phyloP scores from a whole-genome alignment of 2,329 filamentous ascomycete species.

The Colletotrichum sansevieriae region DNA sequence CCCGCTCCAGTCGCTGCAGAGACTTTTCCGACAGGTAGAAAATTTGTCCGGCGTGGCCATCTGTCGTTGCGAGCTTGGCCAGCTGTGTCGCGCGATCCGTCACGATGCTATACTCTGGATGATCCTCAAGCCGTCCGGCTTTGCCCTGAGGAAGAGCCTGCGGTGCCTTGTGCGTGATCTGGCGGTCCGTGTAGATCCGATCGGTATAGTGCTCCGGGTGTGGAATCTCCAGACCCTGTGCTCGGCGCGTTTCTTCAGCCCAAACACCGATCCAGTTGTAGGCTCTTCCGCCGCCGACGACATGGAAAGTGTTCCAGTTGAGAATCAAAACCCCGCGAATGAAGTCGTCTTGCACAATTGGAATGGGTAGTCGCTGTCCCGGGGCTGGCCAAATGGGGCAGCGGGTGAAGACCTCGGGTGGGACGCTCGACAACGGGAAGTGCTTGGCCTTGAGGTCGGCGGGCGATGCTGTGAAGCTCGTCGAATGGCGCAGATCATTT shows the following conservation, averaged over 20 bases:
- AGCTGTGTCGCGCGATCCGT: constrained; percentile 46
- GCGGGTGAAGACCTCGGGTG: constrained; percentile 45
- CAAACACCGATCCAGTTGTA: constrained; percentile 50
- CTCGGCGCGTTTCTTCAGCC: constrained; percentile 52
- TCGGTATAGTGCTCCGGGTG: constrained; percentile 46
- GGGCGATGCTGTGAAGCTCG: constrained; percentile 45
- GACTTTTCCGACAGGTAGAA: constrained; percentile 37
- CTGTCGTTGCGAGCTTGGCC: constrained; percentile 51
- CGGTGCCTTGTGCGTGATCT: constrained; percentile 40
- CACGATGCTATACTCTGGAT: constrained; percentile 50
- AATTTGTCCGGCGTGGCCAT: constrained; percentile 49
- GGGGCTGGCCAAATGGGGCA: constrained; percentile 46
- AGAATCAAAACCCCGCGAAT: constrained; percentile 48
- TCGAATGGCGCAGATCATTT: constrained; percentile 46
- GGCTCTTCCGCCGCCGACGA: constrained; percentile 51
- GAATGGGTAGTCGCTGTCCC: constrained; percentile 41
- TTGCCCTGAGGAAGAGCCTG: constrained; percentile 45
- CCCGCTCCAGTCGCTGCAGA: constrained; percentile 43
- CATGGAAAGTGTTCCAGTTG: constrained; percentile 48
- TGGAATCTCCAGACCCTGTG: constrained; percentile 46
- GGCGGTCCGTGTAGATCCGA: constrained; percentile 48
- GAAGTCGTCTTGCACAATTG: constrained; percentile 49
- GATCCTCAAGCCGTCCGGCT: constrained; percentile 46
- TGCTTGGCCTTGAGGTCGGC: constrained; percentile 46
- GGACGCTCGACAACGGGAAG: constrained; percentile 46